Conservation (phyloP, 2,329 filamentous ascomycete species). For the Tolypocladium amazonense region DNA sequence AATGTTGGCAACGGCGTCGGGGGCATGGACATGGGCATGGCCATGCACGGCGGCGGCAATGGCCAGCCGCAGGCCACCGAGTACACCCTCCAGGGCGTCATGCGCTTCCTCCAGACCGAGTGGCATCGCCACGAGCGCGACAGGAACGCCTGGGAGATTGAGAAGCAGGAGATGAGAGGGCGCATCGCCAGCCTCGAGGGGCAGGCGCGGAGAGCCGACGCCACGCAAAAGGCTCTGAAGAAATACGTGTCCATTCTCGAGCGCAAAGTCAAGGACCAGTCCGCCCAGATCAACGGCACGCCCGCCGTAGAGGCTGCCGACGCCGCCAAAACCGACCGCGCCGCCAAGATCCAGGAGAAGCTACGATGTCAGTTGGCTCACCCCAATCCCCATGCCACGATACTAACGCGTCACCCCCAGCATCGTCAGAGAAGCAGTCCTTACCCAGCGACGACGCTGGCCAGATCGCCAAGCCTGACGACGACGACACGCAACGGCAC, state of each 20-base stretch:
- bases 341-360: conserved; percentile 45
- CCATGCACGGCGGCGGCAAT: conserved; percentile 33
- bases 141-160: conserved; percentile 97
- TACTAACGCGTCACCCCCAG: conserved; percentile 17
- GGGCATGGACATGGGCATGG: conserved; percentile 33
- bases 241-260: conserved; percentile 88
- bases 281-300: conserved; percentile 52
- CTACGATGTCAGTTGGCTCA: conserved; percentile 32
- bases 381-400: not conserved
- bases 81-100: conserved; percentile 66
- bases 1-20: conserved; percentile 34
- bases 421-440: conserved; percentile 29
- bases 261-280: conserved; percentile 74
- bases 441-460: conserved; percentile 35
- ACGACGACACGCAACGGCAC: conserved; percentile 39
- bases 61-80: conserved; percentile 49
- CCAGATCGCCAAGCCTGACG: conserved; percentile 36
- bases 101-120: conserved; percentile 98
- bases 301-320: conserved; percentile 24
- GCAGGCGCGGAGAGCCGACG: conserved; percentile 74
- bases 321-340: conserved; percentile 40
- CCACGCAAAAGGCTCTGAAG: conserved; percentile 77
- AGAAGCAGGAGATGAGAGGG: conserved; percentile 97
- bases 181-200: conserved; percentile 92
- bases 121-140: conserved; percentile 98